Base-by-base conservation (phyloP, 2,329 filamentous ascomycete species). In the Metarhizium rileyi region DNA sequence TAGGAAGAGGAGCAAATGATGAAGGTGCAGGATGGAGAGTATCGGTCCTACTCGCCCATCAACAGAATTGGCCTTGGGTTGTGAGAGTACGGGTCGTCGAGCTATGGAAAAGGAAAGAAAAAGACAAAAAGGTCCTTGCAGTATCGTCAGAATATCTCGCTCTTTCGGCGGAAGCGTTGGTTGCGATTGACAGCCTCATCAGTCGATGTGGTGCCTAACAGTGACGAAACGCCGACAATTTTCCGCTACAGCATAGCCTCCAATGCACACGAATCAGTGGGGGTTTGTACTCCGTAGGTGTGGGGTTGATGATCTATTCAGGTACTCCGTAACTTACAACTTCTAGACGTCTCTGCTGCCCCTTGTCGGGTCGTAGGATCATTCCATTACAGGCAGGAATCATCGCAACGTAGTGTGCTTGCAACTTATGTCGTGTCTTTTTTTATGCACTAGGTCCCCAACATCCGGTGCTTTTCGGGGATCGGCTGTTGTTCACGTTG, bases 161-260 rank as follows among this genome's bases (percentile, higher is more conserved):
- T 42, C 12, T 42, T 16, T 8, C 18, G 20, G 16, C 10, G 20
- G 52, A 49, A 40, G 49, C 50, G 50, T 54, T 57, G 55, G 6
- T 55, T 54, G 60, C 52, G 53, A 41, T 40, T 38, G 41, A 26
- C n/a, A 14, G 5, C 44, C 27, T 42, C 30, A 4, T 25, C 22
- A 9, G 23, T 36, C 57, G 55, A 55, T 57, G 56, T 57, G 62
- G 61, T 64, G 63, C 63, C 63, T 60, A 61, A 63, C 55, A 49
- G 56, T 60, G 60, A 65, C 58, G 61, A 64, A 59, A 49, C 57
- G 60, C 64, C 64, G 63, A 66, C 54, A 54, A 64, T 66, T 66
- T 65, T 57, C 64, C 64, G 64, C 45, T 16, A 42, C 47, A 52
- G 59, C 61, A 63, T 60, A 65, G 59, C 60, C 58, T 38, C 30